These are phyloP conservation scores for Linum tenue DNA, from an alignment of 345 rosid genomes.

Conservation along the genomic window DNA sequence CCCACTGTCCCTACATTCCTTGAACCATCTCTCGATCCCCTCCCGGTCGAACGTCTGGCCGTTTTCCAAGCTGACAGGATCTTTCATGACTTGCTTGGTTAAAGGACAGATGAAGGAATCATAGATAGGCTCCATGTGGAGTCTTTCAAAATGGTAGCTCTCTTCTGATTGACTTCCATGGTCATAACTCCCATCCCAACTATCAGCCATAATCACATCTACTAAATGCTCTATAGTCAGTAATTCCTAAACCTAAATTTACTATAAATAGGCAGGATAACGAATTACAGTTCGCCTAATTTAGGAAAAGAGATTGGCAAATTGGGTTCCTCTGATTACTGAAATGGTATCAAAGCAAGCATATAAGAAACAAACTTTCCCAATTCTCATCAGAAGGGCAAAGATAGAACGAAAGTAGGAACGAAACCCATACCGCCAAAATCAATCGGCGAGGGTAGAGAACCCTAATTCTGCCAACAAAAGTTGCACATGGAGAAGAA, in stretches of 20 bases:
- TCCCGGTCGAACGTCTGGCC: slow-evolving; percentile 87
- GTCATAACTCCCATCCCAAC: slow-evolving; percentile 59
- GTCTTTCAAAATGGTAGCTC: slow-evolving; percentile 53
- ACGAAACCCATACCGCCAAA: background rate
- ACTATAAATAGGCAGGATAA: background rate
- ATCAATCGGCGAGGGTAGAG: background rate
- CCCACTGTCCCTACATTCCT: slow-evolving; percentile 58
- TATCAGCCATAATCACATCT: slow-evolving; percentile 38
- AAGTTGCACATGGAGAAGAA: background rate
- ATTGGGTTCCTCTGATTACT: background rate
- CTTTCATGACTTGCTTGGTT: slow-evolving; percentile 76
- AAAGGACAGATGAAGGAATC: slow-evolving; percentile 91
- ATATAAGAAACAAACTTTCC: background rate
- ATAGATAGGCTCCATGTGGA: slow-evolving; percentile 58
- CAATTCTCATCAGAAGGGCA: too few relatives aligned
- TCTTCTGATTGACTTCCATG: slow-evolving; percentile 67
- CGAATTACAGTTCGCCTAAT: background rate
- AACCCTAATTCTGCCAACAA: background rate
- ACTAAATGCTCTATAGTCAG: background rate
- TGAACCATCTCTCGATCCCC: slow-evolving; percentile 85
- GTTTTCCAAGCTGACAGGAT: slow-evolving; percentile 82
- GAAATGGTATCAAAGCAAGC: background rate
- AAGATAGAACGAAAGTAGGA: background rate
- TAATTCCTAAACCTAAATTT: background rate
- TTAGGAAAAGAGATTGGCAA: background rate